phyloP scores from a whole-genome alignment of 2,329 filamentous ascomycete genomes.

The Gliomastix tumulicola region DNA sequence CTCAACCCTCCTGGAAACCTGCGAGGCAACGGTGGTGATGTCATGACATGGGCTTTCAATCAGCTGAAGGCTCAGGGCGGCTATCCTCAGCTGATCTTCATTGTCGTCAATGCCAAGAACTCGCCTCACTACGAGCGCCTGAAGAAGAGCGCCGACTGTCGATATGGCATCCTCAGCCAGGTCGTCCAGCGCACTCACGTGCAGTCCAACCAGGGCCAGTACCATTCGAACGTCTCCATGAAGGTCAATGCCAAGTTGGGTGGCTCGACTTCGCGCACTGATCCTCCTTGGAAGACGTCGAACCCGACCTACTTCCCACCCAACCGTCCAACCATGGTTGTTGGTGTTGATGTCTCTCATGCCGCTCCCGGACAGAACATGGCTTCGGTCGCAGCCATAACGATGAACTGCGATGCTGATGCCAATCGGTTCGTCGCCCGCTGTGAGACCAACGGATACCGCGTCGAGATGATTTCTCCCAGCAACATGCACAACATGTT shows the following conservation, averaged over 20 bases:
- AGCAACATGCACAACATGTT: conserved; percentile 63
- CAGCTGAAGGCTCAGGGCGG: conserved; percentile 45
- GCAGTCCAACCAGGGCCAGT: conserved; percentile 45
- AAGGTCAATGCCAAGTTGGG: conserved; percentile 97
- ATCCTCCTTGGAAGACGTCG: conserved; percentile 20
- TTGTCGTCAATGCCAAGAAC: conserved; percentile 68
- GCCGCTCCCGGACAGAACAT: conserved; percentile 58
- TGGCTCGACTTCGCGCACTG: conserved; percentile 58
- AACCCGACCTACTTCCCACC: conserved; percentile 24
- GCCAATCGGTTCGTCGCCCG: conserved; percentile 71
- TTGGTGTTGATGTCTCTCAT: conserved; percentile 90
- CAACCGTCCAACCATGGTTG: conserved; percentile 63
- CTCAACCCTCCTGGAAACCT: conserved; percentile 20
- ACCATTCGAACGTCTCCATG: conserved; percentile 90
- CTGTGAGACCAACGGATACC: conserved; percentile 76
- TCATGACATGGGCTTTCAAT: conserved; percentile 35
- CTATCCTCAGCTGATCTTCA: conserved; percentile 70
- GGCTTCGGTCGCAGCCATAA: conserved; percentile 81
- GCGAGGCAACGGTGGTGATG: conserved; percentile 40
- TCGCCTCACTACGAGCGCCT: conserved; percentile 70
- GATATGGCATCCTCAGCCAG: conserved; percentile 77
- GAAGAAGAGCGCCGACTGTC: conserved; percentile 85
- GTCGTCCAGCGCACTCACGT: conserved; percentile 39
- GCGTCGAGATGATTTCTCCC: conserved; percentile 69
- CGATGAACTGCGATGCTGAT: conserved; percentile 67